Evolutionary conservation across 805 yeast species (phyloP).

Genomic region (Candida loeiensis): DNA sequence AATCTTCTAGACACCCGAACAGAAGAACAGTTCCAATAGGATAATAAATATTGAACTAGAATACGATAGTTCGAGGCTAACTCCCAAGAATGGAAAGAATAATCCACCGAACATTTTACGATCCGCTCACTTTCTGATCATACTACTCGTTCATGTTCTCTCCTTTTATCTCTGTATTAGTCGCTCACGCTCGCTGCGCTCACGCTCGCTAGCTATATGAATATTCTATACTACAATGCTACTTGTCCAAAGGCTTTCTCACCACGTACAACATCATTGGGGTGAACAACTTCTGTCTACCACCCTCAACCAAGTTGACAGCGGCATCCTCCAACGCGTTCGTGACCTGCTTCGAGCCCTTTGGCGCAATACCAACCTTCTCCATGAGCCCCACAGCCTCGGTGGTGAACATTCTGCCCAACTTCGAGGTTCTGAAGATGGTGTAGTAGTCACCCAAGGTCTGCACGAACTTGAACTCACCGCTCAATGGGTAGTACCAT

Average conservation of each 20-base stretch:
- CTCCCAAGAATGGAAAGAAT: no score
- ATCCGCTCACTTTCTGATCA: no score
- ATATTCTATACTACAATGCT: constrained; percentile 1
- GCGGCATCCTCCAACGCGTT: constrained; percentile 96
- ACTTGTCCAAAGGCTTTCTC: constrained; percentile 59
- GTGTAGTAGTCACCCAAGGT: constrained; percentile 73
- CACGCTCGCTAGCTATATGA: neutral
- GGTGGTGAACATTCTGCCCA: constrained; percentile 87
- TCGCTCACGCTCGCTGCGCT: neutral
- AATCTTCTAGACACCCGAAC: no score
- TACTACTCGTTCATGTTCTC: no score
- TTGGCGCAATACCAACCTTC: constrained; percentile 82
- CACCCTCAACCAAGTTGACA: constrained; percentile 90
- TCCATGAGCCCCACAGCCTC: constrained; percentile 79
- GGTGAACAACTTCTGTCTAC: constrained; percentile 82
- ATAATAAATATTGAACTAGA: no score
- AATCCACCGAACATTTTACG: no score
- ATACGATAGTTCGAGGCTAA: no score
- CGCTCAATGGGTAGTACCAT: constrained; percentile 96
- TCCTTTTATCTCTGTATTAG: no score
- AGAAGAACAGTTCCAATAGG: no score
- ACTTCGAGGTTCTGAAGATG: constrained; percentile 77
- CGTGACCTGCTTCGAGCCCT: constrained; percentile 85
- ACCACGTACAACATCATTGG: constrained; percentile 96
- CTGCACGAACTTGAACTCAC: constrained; percentile 89